Base-by-base conservation (phyloP, 768 basidiomycete species). In the Dioszegia aurantiaca region DNA sequence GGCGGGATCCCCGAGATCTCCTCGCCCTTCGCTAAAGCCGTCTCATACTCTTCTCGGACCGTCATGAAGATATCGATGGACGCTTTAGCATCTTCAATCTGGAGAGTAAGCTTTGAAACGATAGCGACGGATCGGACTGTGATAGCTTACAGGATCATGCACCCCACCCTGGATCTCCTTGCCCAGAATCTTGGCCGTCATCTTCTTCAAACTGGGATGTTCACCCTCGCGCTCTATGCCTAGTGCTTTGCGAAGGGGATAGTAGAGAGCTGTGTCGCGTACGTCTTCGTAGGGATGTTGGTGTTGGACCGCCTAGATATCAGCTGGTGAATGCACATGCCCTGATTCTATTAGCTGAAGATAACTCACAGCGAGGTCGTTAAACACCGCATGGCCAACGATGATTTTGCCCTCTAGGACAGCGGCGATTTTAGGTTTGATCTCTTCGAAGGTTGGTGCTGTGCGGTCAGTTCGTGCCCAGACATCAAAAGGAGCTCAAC, bases 31-130 rank as follows among this genome's bases (percentile, higher is more conserved):
- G 39, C 23, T 33, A 74, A 43, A n/a, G 40, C 30, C 14, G 23
- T 45, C 52, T 74, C 73, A 41, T 68, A 74, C 23, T 58, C 58
- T 28, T 70, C 65, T 49, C 73, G 42, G 12, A 70, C 64, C 4
- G 31, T 45, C 59, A 67, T 58, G 75, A 87, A 97, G 33, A 97
- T 80, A 0, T 88, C 90, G 88, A 97, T 94, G 0, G 92, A 87
- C 0, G 92, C 90, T 47, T 90, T 82, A 0, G 93, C 90, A 75
- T 98, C 93, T 23, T 84, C 87, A 1, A 94, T 85, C 92, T 95
- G 60, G 10, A 12, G 23, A 33, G 46, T 56, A 26, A 45, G 49
- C 45, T 37, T 28, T 30, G 1, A 5, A 28, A n/a, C 12, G 12
- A 6, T 24, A 19, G 2, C 26, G 4, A 24, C 24, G 19, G 28